Percentiles rank a stretch among this genome's conserved stretches.
These are phyloP conservation scores for Nicotiana paniculata DNA, from an alignment of 257 asterid species.

Conservation along the genomic window DNA sequence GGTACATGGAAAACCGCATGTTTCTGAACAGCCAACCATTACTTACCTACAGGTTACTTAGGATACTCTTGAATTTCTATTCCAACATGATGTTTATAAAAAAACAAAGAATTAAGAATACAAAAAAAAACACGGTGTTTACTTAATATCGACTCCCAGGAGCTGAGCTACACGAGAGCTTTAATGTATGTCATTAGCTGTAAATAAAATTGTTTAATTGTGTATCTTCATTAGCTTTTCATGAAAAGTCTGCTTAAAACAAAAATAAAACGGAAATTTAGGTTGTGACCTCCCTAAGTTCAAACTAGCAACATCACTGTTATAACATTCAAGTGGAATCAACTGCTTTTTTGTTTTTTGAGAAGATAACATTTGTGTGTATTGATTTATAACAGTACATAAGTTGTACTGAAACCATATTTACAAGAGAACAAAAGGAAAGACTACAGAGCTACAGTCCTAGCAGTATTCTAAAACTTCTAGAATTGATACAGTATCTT, in stretches of 20 bases:
- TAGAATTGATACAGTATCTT: too few species aligned
- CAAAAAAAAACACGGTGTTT: not conserved
- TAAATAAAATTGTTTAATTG: not conserved
- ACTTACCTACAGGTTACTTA: not conserved
- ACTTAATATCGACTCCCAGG: not conserved
- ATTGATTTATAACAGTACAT: too few species aligned
- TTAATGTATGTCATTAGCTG: not conserved
- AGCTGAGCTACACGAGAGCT: not conserved
- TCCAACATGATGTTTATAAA: not conserved
- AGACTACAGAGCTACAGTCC: too few species aligned
- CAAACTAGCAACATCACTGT: not conserved
- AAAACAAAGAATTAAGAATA: not conserved
- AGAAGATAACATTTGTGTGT: too few species aligned
- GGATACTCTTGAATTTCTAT: not conserved
- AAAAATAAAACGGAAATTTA: not conserved
- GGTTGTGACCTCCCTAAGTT: not conserved
- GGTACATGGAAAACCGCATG: not conserved
- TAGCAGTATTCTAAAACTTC: too few species aligned
- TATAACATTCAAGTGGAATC: not conserved
- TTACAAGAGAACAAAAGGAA: too few species aligned
- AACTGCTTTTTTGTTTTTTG: not conserved
- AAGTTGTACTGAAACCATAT: too few species aligned
- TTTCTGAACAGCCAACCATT: not conserved
- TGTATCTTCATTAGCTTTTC: not conserved
- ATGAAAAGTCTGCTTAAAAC: not conserved